A percentile compares a stretch with the other conserved stretches of the same genome.
phyloP scores from a whole-genome alignment of 495 filamentous ascomycete species.

The Aspergillus leporis region DNA sequence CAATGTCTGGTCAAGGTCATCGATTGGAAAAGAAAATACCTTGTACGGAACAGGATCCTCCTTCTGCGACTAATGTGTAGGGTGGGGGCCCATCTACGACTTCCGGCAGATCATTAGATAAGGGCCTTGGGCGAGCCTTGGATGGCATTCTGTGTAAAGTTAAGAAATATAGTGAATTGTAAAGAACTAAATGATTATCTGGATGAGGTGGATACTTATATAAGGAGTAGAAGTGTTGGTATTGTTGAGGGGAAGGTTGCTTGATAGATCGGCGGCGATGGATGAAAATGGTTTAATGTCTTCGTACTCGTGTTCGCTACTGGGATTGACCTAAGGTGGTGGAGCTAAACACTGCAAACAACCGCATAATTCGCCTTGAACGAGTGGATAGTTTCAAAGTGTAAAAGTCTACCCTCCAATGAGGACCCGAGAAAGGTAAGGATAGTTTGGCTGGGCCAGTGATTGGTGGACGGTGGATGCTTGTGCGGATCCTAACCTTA shows the following conservation, averaged over 20 bases:
- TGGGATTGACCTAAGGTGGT: neutral
- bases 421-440: no score
- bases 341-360: neutral
- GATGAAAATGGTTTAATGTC: neutral
- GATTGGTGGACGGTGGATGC: no score
- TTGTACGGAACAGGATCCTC: neutral
- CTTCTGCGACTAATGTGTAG: neutral
- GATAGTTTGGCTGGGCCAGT: no score
- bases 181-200: neutral
- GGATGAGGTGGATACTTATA: neutral
- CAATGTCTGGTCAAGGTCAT: neutral
- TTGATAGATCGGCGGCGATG: neutral
- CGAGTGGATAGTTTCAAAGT: no score
- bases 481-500: no score
- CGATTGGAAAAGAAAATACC: neutral
- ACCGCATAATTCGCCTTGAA: no score
- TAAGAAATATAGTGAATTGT: neutral
- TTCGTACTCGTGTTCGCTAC: constrained; percentile 5
- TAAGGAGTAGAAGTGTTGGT: neutral
- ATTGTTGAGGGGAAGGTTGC: neutral
- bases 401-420: no score
- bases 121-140: neutral
- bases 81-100: neutral
- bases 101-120: neutral
- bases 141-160: neutral